Base-by-base conservation (phyloP, 441 rosid genomes). In the Pelargonium myrrhifolium region DNA sequence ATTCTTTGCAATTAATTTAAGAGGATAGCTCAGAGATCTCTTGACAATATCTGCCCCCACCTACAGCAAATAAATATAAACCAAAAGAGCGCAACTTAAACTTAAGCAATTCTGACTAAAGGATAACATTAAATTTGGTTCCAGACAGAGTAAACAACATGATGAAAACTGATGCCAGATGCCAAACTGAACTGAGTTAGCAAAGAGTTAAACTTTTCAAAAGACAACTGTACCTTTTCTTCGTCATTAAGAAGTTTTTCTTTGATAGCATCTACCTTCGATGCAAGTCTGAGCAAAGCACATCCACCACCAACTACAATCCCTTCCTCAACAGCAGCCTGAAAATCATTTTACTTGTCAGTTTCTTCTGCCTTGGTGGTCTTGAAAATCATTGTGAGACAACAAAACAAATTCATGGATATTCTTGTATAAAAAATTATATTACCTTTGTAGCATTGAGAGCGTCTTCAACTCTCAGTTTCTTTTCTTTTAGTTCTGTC, bases 251-350 rank as follows among this genome's bases (percentile, higher is more conserved):
- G 78, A 21, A 92, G 86, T 20, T 73, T 73, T n/a, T 79, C 89
- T 77, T 81, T 92, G 18, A 92, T 87, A 59, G 83, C 83, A 71
- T 90, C 93, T 35, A 90, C 97, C 82, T 83, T 89, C 1, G 88
- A 84, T 24, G 98, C 87, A 51, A 92, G 96, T 75, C 98, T 83
- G 71, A 93, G 75, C 53, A 93, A 67, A 37, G 96, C 85, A 72
- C 97, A 93, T 14, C 97, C 98, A 53, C 98, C 98, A 66, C 97
- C 97, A 71, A 89, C 98, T 31, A 90, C 97, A 71, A 93, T 89
- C 71, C 98, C 98, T 80, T 93, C 97, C 77, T 93, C 97, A 55
- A 93, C 96, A 65, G 98, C 97, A 1, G 96, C 96, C 77, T 87
- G 78, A 64, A 74, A 72, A 67, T 26, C 68, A 68, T 43, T 0